Evolutionary conservation across 257 asterid species (phyloP).

Genomic region (Apocynum venetum): DNA sequence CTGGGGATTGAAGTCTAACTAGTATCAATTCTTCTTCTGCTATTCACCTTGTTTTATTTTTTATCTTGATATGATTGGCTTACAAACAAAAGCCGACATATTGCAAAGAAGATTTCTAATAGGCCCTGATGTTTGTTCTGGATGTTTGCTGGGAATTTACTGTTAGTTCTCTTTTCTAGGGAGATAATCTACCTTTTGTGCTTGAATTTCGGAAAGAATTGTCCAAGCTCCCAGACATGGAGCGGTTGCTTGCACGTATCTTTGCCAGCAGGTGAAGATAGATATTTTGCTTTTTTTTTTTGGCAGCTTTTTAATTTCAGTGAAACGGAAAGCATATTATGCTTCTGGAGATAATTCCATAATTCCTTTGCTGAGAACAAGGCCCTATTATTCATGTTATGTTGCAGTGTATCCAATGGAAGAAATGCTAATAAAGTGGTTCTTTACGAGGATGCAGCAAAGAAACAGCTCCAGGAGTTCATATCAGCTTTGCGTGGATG

Average conservation of each 20-base stretch:
- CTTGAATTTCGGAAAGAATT: constrained; percentile 82
- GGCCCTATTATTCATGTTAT: constrained; percentile 16
- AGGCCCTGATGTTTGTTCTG: not conserved
- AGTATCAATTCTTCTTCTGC: not conserved
- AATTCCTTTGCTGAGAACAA: not conserved
- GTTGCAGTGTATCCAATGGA: constrained; percentile 78
- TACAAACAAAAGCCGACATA: not conserved
- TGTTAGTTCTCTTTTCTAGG: constrained; percentile 33
- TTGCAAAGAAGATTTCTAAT: not conserved
- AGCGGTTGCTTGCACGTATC: constrained; percentile 82
- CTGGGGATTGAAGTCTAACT: not conserved
- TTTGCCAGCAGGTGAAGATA: constrained; percentile 73
- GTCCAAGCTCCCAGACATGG: constrained; percentile 90
- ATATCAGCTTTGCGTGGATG: constrained; percentile 88
- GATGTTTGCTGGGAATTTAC: not conserved
- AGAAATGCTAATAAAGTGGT: constrained; percentile 86
- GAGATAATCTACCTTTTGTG: constrained; percentile 52
- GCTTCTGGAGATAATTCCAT: not conserved
- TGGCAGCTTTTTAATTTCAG: not conserved
- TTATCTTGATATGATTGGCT: not conserved
- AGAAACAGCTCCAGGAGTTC: constrained; percentile 88
- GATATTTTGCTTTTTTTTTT: constrained; percentile 1
- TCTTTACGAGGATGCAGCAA: constrained; percentile 86
- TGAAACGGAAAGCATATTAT: not conserved
- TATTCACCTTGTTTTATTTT: not conserved